A percentile compares a stretch with the other conserved stretches of the same genome.
Conservation (phyloP, 345 rosid species). For the Eucalyptus rudis region DNA sequence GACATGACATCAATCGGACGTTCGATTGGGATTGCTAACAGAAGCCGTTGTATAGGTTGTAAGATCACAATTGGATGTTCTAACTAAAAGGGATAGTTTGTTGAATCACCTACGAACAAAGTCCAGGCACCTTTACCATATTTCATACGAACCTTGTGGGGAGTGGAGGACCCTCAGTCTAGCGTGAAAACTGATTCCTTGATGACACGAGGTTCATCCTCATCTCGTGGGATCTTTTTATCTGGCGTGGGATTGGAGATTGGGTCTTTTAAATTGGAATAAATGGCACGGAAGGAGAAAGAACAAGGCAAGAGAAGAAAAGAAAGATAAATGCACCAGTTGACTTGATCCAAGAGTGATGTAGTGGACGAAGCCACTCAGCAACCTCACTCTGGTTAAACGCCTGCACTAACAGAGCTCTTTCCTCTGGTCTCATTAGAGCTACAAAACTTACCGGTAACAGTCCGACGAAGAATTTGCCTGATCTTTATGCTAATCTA, state of each 20-base stretch:
- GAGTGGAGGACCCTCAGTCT: no score
- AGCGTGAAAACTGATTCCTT: no score
- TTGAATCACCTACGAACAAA: no score
- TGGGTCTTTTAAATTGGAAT: not conserved
- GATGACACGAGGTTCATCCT: no score
- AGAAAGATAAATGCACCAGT: not conserved
- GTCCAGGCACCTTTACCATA: no score
- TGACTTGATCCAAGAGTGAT: not conserved
- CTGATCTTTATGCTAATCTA: not conserved
- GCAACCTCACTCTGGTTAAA: not conserved
- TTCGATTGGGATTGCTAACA: no score
- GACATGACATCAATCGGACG: no score
- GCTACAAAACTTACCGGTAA: not conserved
- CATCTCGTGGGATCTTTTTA: not conserved
- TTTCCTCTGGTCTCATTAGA: not conserved
- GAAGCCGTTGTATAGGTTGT: no score
- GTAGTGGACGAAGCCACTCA: not conserved
- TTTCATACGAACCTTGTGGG: no score
- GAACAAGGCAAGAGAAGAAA: not conserved
- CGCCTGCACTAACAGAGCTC: not conserved
- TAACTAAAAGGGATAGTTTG: no score
- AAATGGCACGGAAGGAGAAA: not conserved
- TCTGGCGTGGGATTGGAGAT: not conserved
- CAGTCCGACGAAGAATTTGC: not conserved
- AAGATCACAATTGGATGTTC: no score